Base-by-base conservation (phyloP, 108 stramenopile genomes). In the Parietichytrium sp. region DNA sequence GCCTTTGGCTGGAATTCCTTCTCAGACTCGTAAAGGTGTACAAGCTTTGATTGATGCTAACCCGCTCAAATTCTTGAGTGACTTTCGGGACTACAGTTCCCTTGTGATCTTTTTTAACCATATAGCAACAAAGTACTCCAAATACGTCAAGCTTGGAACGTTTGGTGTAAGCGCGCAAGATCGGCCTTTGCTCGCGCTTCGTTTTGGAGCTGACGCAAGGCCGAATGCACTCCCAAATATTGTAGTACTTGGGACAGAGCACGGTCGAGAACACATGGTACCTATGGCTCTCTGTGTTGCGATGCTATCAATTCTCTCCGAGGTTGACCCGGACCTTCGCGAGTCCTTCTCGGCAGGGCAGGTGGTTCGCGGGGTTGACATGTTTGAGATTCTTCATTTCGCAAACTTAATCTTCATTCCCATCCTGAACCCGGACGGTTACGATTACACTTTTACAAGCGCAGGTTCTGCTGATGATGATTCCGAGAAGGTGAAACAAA, bases 191-290 rank as follows among this genome's bases (percentile, higher is more conserved):
- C 38, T 72, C 10, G 61, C 61, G 13, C 61, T 72, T 13, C 61
- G 61, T 12, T 42, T 72, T 10, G 61, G 16, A n/a, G 33, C 20
- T 42, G 10, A 33, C 10, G 45, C 61, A 25, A 6, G 6, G 6
- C 20, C 61, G 16, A 72, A 72, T 20, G 42, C 61, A 72, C 36
- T 45, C 61, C 61, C 61, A n/a, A 72, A 72, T 20, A 25, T 72
- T 25, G 61, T 72, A 8, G 33, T 72, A 12, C 61, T 72, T 72
- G 61, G 61, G 16, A 72, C 61, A 6, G 61, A 72, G 20, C 61
- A 72, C 20, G 61, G 61, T 7, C 61, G 61, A 33, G 61, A 72
- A 20, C 45, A 42, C 38, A 72, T 72, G 61, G 61, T 72, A 10
- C 61, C 61, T 7, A 72, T 72, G 61, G 33, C 61, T 8, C 61